A percentile compares a stretch with the other conserved stretches of the same genome.
These are phyloP conservation scores for Spongispora temasekensis DNA, from an alignment of 1,284 basidiomycete genomes.

Conservation along the genomic window DNA sequence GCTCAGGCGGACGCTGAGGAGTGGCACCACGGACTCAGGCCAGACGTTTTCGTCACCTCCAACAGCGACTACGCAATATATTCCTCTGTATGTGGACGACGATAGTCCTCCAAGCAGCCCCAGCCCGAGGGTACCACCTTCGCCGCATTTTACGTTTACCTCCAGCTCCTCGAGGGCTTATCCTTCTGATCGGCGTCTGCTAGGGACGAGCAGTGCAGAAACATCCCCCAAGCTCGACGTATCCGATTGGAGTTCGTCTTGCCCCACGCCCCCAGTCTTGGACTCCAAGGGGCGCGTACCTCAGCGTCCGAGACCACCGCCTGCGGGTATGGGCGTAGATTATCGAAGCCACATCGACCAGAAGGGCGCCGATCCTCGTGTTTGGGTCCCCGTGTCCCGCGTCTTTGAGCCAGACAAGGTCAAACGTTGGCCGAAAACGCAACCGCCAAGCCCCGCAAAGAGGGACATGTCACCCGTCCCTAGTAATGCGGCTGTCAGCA, in stretches of 20 bases:
- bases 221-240: constrained; percentile 2
- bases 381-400: constrained; percentile 31
- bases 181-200: constrained; percentile 1
- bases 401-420: constrained; percentile 31
- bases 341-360: constrained; percentile 25
- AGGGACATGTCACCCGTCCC: background rate
- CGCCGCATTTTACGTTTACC: constrained; percentile 16
- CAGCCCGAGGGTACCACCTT: constrained; percentile 2
- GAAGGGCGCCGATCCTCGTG: constrained; percentile 24
- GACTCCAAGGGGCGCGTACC: constrained; percentile 10
- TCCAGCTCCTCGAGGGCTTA: constrained; percentile 19
- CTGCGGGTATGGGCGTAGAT: constrained; percentile 17
- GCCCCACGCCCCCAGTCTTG: background rate
- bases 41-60: constrained; percentile 26
- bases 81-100: constrained; percentile 20
- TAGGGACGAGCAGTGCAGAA: background rate
- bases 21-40: constrained; percentile 10
- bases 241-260: constrained; percentile 9
- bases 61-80: constrained; percentile 24
- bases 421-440: constrained; percentile 22
- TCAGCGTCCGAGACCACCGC: constrained; percentile 9
- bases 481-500: background rate
- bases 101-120: constrained; percentile 12
- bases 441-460: constrained; percentile 25
- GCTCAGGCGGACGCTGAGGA: constrained; percentile 12